phyloP scores from a whole-genome alignment of 805 yeast genomes.

The Nakazawaea molendinolei region DNA sequence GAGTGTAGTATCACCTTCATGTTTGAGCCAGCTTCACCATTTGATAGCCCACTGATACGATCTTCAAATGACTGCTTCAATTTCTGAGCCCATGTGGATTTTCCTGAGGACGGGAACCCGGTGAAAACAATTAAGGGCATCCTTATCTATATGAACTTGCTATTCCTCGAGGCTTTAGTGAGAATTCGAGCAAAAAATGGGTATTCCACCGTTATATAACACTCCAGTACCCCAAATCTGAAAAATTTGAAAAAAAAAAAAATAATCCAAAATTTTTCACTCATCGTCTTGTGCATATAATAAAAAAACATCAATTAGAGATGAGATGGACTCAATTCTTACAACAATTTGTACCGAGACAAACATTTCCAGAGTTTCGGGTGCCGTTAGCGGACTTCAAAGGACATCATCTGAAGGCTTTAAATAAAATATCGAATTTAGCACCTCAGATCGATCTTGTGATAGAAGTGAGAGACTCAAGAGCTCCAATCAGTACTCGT shows the following conservation, averaged over 20 bases:
- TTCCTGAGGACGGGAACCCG: constrained; percentile 85
- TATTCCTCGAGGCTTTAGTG: too few relatives aligned
- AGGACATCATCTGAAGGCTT: constrained; percentile 84
- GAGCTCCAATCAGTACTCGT: constrained; percentile 84
- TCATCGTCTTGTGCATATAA: too few relatives aligned
- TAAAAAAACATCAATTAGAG: neutral
- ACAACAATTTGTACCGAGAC: constrained; percentile 54
- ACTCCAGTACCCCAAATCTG: too few relatives aligned
- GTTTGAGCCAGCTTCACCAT: constrained; percentile 43
- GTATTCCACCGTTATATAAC: too few relatives aligned
- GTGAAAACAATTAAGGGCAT: constrained; percentile 87
- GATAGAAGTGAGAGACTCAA: constrained; percentile 77
- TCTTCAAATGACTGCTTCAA: constrained; percentile 41
- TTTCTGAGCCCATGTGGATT: constrained; percentile 63
- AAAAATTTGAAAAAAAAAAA: constrained; percentile 13
- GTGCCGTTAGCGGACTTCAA: constrained; percentile 73
- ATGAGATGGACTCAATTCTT: constrained; percentile 2
- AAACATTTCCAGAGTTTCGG: constrained; percentile 65
- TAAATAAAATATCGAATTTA: constrained; percentile 55
- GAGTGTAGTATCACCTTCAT: constrained; percentile 61
- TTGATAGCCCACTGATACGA: constrained; percentile 32
- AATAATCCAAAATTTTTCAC: too few relatives aligned
- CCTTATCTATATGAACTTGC: too few relatives aligned
- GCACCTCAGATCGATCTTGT: constrained; percentile 79
- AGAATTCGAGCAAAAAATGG: too few relatives aligned